A percentile compares a stretch with the other conserved stretches of the same genome.
These are phyloP conservation scores for Alternaria brassicae DNA, from an alignment of 2,329 filamentous ascomycete species.

Conservation along the genomic window DNA sequence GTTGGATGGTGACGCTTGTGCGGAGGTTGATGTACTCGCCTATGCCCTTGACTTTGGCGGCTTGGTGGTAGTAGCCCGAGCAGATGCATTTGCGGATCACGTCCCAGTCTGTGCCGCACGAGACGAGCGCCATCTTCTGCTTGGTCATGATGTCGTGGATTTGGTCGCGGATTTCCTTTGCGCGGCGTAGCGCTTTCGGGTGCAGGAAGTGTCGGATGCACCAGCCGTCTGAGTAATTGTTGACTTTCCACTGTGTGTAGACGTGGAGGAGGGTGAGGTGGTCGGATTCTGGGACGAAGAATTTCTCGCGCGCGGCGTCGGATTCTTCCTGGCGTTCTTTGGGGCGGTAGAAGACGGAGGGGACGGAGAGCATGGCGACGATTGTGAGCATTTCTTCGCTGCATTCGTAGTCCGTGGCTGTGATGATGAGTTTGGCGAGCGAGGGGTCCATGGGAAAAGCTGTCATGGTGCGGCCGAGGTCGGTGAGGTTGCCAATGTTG, in stretches of 20 bases:
- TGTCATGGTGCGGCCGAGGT: constrained; percentile 90
- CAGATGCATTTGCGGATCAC: constrained; percentile 95
- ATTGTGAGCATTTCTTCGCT: constrained; percentile 98
- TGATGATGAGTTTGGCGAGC: constrained; percentile 92
- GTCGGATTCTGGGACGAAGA: constrained; percentile 97
- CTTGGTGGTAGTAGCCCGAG: constrained; percentile 97
- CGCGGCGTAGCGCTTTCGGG: constrained; percentile 88
- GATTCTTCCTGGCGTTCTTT: constrained; percentile 97
- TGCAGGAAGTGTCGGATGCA: constrained; percentile 93
- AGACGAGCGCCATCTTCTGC: constrained; percentile 86
- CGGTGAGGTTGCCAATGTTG: constrained; percentile 90
- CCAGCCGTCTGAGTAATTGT: constrained; percentile 90
- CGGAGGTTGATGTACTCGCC: constrained; percentile 97
- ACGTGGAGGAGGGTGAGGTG: constrained; percentile 95
- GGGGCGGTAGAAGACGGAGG: constrained; percentile 94
- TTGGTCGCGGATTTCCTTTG: constrained; percentile 93
- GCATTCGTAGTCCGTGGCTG: constrained; percentile 85
- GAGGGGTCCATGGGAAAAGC: constrained; percentile 98
- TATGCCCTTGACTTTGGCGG: constrained; percentile 92
- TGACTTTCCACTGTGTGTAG: constrained; percentile 92
- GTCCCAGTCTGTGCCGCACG: constrained; percentile 97
- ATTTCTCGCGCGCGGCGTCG: constrained; percentile 93
- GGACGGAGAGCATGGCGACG: constrained; percentile 96
- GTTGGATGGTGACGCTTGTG: constrained; percentile 89
- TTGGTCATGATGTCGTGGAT: constrained; percentile 91